phyloP scores from a whole-genome alignment of 805 yeast species.

The Danielia oregonensis region DNA sequence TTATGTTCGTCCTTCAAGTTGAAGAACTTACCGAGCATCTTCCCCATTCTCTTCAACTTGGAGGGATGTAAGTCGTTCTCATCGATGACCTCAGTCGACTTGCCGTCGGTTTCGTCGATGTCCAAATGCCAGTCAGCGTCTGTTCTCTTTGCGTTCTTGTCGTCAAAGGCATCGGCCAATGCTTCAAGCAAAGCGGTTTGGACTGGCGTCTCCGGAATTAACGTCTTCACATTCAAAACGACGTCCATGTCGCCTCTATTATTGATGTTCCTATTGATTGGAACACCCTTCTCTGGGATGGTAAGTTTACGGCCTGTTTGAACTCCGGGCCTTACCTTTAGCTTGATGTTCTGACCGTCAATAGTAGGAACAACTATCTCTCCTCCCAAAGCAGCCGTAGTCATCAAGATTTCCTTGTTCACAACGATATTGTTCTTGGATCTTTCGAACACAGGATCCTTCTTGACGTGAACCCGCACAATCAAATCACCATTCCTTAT shows the following conservation, averaged over 20 bases:
- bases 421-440: constrained; percentile 63
- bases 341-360: constrained; percentile 69
- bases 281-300: constrained; percentile 86
- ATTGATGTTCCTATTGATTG: constrained; percentile 48
- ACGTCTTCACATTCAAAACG: constrained; percentile 62
- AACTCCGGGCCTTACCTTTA: constrained; percentile 82
- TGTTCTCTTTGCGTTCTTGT: constrained; percentile 69
- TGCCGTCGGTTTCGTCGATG: constrained; percentile 17
- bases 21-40: constrained; percentile 56
- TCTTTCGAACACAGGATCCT: constrained; percentile 69
- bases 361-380: constrained; percentile 86
- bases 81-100: constrained; percentile 21
- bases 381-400: constrained; percentile 97
- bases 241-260: constrained; percentile 81
- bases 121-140: constrained; percentile 42
- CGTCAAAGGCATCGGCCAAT: constrained; percentile 86
- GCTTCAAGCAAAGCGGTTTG: constrained; percentile 91
- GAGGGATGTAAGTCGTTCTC: constrained; percentile 44
- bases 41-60: constrained; percentile 53
- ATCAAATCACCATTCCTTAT: constrained; percentile 83
- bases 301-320: constrained; percentile 70
- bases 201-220: constrained; percentile 74
- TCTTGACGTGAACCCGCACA: constrained; percentile 72
- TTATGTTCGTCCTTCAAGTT: constrained; percentile 33
- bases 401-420: constrained; percentile 72